Conservation (phyloP, 2,329 filamentous ascomycete genomes). For the Bisporella sp. region DNA sequence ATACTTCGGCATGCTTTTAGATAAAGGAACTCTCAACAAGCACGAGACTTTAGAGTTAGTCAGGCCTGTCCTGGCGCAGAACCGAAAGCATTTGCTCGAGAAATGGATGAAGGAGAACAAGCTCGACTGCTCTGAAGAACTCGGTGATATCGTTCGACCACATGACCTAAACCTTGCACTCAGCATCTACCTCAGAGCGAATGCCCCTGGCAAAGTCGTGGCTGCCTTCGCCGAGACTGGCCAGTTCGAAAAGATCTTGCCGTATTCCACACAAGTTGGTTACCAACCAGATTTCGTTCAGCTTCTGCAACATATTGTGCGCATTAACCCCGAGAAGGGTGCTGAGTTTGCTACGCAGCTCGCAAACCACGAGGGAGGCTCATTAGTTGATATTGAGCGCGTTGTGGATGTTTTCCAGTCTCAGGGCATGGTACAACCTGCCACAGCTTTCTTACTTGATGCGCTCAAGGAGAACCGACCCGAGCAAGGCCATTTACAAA, state of each 20-base stretch:
- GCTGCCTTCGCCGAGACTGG: conserved; percentile 92
- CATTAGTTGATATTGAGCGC: conserved; percentile 85
- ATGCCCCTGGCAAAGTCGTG: conserved; percentile 88
- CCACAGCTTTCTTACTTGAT: conserved; percentile 95
- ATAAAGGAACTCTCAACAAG: conserved; percentile 88
- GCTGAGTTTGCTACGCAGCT: conserved; percentile 90
- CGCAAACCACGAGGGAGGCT: conserved; percentile 80
- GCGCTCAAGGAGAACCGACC: conserved; percentile 91
- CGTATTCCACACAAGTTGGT: conserved; percentile 76
- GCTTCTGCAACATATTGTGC: conserved; percentile 67
- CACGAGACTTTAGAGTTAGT: conserved; percentile 93
- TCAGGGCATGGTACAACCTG: conserved; percentile 95
- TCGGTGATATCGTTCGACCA: conserved; percentile 86
- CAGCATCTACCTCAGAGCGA: conserved; percentile 83
- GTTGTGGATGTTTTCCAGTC: conserved; percentile 98
- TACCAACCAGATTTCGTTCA: conserved; percentile 96
- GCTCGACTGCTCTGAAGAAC: conserved; percentile 89
- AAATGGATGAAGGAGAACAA: conserved; percentile 98
- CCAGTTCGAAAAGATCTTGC: conserved; percentile 93
- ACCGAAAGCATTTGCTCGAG: conserved; percentile 90
- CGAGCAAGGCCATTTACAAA: conserved; percentile 90
- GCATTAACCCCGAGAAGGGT: conserved; percentile 67
- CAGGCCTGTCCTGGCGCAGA: conserved; percentile 85
- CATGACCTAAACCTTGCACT: conserved; percentile 87
- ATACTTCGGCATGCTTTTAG: conserved; percentile 94